Evolutionary conservation across 805 yeast genomes (phyloP).

Genomic region (Candida corydali): DNA sequence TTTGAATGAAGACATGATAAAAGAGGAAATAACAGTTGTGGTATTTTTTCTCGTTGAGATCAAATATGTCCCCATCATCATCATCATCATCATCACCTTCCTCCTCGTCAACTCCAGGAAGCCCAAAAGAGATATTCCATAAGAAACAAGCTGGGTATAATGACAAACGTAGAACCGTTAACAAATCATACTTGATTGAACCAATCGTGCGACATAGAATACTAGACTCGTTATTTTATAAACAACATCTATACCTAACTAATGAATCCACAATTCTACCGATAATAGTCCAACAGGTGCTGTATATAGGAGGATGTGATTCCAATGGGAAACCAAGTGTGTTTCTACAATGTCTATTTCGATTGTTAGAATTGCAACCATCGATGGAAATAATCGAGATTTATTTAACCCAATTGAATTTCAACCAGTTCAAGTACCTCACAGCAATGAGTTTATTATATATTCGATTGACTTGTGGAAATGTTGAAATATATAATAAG

Average conservation of each 20-base stretch:
- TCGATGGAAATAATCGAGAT: constrained; percentile 49
- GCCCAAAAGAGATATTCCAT: background rate
- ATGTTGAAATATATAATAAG: constrained; percentile 38
- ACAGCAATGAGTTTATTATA: constrained; percentile 69
- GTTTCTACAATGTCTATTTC: constrained; percentile 71
- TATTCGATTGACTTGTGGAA: constrained; percentile 40
- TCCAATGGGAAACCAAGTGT: constrained; percentile 58
- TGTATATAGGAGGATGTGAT: constrained; percentile 57
- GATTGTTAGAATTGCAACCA: constrained; percentile 77
- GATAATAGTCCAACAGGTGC: constrained; percentile 28
- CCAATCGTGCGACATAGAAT: constrained; percentile 39
- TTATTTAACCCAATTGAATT: constrained; percentile 53
- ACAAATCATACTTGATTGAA: constrained; percentile 35
- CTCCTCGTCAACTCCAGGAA: too few species aligned
- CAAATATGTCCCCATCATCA: too few species aligned
- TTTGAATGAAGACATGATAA: constrained; percentile 30
- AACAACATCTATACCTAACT: constrained; percentile 36
- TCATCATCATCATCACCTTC: too few species aligned
- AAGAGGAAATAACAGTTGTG: background rate
- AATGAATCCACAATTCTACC: constrained; percentile 38
- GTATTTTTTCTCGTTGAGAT: background rate
- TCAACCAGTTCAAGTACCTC: constrained; percentile 62
- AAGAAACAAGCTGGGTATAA: constrained; percentile 20
- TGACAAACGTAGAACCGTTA: constrained; percentile 24
- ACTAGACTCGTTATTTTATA: constrained; percentile 41